Evolutionary conservation across 2,329 filamentous ascomycete species (phyloP), one percentile per base, ranked within the genome.

Genomic region (Neofusicoccum parvum): DNA sequence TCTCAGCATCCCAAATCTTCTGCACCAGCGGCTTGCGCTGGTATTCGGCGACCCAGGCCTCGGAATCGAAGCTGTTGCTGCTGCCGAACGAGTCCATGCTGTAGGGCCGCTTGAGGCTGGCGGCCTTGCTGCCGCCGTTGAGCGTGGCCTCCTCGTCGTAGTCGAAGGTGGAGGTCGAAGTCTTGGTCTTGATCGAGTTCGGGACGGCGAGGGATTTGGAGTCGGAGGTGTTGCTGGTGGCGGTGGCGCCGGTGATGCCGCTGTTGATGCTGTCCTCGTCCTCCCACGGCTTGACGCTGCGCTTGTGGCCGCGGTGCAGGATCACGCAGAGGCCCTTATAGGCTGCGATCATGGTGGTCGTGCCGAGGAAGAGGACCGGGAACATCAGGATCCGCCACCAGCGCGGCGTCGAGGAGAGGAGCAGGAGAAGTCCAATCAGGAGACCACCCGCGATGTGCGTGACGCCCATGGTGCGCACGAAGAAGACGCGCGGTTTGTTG

Each of bases 291-390:
- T 90, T 86, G 53, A 94, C 79, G 71, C 94, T 90, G 17, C 90
- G 87, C 73, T 91, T 89, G 72, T 92, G 90, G 81, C 92, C 82
- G 51, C 90, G 89, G 75, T 94, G 91, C 3, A 87, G 78, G 46
- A 87, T 89, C 5, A 94, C 87, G 72, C 91, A 94, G 88, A 94
- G 92, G 68, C 92, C 92, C 78, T 92, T 92, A 79, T 83, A 86
- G 0, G 88, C 90, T 1, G 90, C 90, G 46, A 92, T 86, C 46
- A 92, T 81, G 1, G 90, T 92, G 5, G 90, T 83, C 68, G 91
- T 87, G 37, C 91, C 92, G 10, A 92, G 75, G 56, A 91, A 81
- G 80, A 90, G 88, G 17, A 84, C 83, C 23, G 91, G 80, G 67
- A 89, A 85, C 1, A 88, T 85, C 1, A 93, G 73, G 0, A 88